Percentiles rank a stretch among this genome's conserved stretches.
Conservation (phyloP, 352 stramenopile species). For the Phytopythium delawarense region DNA sequence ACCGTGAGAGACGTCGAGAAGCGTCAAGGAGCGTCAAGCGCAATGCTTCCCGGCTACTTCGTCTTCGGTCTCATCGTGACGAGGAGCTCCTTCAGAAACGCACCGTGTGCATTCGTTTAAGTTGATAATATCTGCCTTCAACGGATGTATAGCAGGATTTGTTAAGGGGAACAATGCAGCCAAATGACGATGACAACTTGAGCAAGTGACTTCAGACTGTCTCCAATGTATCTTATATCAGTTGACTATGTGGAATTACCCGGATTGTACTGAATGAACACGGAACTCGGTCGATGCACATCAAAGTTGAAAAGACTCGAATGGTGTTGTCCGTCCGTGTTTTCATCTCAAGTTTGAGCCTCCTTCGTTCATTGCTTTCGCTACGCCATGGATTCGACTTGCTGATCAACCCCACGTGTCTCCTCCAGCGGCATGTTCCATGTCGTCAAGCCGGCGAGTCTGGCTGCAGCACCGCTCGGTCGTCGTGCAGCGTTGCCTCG, state of each 20-base stretch:
- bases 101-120: background rate
- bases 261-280: background rate
- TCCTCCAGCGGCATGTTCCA: background rate
- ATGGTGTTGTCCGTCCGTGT: background rate
- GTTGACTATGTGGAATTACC: background rate
- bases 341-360: background rate
- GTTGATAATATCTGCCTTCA: background rate
- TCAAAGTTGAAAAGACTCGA: no score
- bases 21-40: background rate
- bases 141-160: background rate
- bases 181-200: background rate
- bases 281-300: background rate
- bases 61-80: background rate
- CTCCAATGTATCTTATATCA: background rate
- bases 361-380: background rate
- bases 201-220: background rate
- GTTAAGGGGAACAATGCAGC: background rate
- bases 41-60: background rate
- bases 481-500: constrained; percentile 22
- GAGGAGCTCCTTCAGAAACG: background rate
- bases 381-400: background rate
- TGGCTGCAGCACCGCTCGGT: background rate
- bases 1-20: no score
- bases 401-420: background rate
- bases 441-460: background rate